Evolutionary conservation across 768 basidiomycete species (phyloP).

Genomic region (Strobilomyces confusus): DNA sequence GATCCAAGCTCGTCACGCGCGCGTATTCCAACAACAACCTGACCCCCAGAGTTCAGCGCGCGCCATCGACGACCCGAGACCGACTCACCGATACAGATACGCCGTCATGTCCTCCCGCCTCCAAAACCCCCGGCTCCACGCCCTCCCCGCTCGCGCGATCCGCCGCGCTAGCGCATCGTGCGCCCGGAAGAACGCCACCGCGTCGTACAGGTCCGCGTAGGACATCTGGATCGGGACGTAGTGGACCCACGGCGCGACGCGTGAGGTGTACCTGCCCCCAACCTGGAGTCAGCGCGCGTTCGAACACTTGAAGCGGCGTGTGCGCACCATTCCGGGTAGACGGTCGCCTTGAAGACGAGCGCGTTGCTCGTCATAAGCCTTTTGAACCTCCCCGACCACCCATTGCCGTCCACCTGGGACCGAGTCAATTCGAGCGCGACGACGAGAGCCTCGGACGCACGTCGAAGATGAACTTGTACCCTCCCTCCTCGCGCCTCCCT

Average conservation of each 20-base stretch:
- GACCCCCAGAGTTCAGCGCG: not conserved
- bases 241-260: constrained; percentile 66
- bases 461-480: constrained; percentile 59
- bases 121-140: constrained; percentile 59
- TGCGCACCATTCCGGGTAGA: constrained; percentile 69
- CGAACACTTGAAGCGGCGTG: too few species aligned
- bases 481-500: constrained; percentile 43
- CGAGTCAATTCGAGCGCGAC: constrained; percentile 16
- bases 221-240: constrained; percentile 69
- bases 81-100: constrained; percentile 51
- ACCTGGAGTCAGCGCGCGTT: not conserved
- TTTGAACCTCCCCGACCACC: constrained; percentile 70
- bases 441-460: constrained; percentile 30
- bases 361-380: constrained; percentile 59
- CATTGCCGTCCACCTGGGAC: constrained; percentile 57
- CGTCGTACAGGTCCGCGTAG: constrained; percentile 65
- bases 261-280: constrained; percentile 47
- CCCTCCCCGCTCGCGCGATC: constrained; percentile 53
- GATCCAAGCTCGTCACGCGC: constrained; percentile 45
- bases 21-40: constrained; percentile 55
- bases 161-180: constrained; percentile 57
- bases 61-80: too few species aligned
- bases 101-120: constrained; percentile 56
- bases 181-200: constrained; percentile 66
- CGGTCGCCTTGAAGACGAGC: constrained; percentile 63